Base-by-base conservation (phyloP, 2,329 filamentous ascomycete species). In the Colletotrichum destructivum region DNA sequence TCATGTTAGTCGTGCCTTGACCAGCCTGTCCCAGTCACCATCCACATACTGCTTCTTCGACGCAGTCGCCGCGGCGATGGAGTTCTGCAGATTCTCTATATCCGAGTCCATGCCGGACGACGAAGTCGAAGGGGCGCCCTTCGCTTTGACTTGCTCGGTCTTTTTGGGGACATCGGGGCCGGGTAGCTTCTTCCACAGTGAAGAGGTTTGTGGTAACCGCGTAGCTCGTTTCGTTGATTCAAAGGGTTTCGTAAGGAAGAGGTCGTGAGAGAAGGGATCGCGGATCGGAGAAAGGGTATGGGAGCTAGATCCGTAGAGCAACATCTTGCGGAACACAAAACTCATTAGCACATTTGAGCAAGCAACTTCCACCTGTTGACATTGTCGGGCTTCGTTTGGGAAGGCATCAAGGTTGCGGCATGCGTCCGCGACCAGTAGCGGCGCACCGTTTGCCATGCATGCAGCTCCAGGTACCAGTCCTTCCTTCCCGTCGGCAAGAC, bases 201-300 rank as follows among this genome's bases (percentile, higher is more conserved):
- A 86, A 76, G 86, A 86, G 26, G 87, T 84, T n/a, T 86, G 81
- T 35, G 87, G 84, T 31, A 90, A 78, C 75, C 84, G 84, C 72
- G 84, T 83, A 38, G 86, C 86, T 74, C 82, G 82, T 74, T 81
- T 81, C 21, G 83, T 81, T 4, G 85, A 82, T 66, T 86, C 83
- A 75, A 84, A 83, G n/a, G 86, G 84, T 72, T 86, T 83, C 56
- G 88, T 87, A 51, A 87, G 83, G 78, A 87, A 91, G 35, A 92
- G 81, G 66, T 91, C 89, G 80, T 87, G 87, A 40, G 86, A 82
- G 64, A 84, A 83, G 18, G 85, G 82, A 64, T 87, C 84, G 62
- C 82, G 74, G 18, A 82, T 83, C 64, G 80, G 82, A 64, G 82
- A 78, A 71, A 90, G 84, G 56, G 80, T 80, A 75, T 89, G 84